phyloP scores from a whole-genome alignment of 306 rosid genomes.

The Argentina anserina region DNA sequence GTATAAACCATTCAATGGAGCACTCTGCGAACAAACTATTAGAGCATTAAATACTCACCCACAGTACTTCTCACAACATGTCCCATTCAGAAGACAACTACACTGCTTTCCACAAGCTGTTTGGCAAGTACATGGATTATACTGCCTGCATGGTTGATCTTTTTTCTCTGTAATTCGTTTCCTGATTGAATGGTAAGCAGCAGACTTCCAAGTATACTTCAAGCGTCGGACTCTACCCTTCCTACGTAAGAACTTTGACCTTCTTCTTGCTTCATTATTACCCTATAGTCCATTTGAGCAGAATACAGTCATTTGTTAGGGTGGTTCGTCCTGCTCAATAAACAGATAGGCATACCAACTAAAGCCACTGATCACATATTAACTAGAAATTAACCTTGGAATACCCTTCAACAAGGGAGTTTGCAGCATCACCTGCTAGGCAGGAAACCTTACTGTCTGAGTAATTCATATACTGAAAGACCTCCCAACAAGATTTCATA shows the following conservation, averaged over 20 bases:
- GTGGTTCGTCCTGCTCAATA: slow-evolving; percentile 17
- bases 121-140: slow-evolving; percentile 93
- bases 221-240: slow-evolving; percentile 97
- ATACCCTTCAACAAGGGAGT: slow-evolving; percentile 79
- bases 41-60: slow-evolving; percentile 60
- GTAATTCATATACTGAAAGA: slow-evolving; percentile 82
- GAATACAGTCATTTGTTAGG: slow-evolving; percentile 21
- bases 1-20: slow-evolving; percentile 19
- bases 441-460: slow-evolving; percentile 71
- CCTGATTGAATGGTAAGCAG: slow-evolving; percentile 95
- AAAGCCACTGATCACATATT: slow-evolving; percentile 20
- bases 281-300: slow-evolving; percentile 58
- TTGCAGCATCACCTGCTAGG: slow-evolving; percentile 74
- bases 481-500: slow-evolving; percentile 89
- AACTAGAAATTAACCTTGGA: slow-evolving; percentile 75
- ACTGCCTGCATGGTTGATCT: slow-evolving; percentile 98
- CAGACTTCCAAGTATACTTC: slow-evolving; percentile 97
- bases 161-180: slow-evolving; percentile 94
- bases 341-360: slow-evolving; percentile 11
- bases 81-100: slow-evolving; percentile 87
- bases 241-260: slow-evolving; percentile 92
- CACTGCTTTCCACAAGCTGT: slow-evolving; percentile 97
- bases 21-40: slow-evolving; percentile 15
- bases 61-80: slow-evolving; percentile 98
- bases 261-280: slow-evolving; percentile 80